Conservation (phyloP, 495 filamentous ascomycete genomes). For the Lepraria neglecta region DNA sequence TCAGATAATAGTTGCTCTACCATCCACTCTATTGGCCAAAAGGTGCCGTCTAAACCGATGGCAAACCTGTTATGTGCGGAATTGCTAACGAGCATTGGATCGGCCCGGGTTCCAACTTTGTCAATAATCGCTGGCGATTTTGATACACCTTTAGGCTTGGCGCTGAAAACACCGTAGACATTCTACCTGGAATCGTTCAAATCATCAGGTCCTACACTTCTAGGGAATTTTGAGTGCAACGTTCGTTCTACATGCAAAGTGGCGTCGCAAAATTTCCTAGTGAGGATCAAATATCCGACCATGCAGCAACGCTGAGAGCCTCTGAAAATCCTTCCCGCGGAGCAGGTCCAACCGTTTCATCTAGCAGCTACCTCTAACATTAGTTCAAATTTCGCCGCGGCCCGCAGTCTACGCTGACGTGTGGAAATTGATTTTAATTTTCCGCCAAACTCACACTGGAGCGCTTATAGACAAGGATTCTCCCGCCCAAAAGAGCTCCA, state of each 20-base stretch:
- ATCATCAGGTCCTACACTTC: neutral
- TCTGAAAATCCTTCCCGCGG: neutral
- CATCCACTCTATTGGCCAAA: no score
- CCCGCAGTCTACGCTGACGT: neutral
- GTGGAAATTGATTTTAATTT: conserved; percentile 6
- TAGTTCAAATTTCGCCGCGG: neutral
- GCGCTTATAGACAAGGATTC: conserved; percentile 7
- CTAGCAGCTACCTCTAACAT: neutral
- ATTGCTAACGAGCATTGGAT: neutral
- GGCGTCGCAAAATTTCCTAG: neutral
- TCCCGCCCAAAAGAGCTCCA: neutral
- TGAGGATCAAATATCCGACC: neutral
- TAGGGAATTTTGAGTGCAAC: neutral
- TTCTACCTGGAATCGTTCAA: neutral
- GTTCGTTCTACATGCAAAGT: neutral
- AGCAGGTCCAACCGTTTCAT: neutral
- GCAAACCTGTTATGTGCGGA: neutral
- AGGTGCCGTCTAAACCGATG: neutral
- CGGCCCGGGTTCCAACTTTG: no score
- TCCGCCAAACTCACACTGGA: conserved; percentile 6
- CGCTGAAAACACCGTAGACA: no score
- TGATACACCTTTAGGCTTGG: no score
- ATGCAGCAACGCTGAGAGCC: neutral
- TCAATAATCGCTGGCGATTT: no score
- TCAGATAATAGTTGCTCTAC: no score